Percentiles rank a stretch among this genome's conserved stretches.
Evolutionary conservation across 1,139 yeast genomes (phyloP).

Genomic region (Diutina mesorugosa): DNA sequence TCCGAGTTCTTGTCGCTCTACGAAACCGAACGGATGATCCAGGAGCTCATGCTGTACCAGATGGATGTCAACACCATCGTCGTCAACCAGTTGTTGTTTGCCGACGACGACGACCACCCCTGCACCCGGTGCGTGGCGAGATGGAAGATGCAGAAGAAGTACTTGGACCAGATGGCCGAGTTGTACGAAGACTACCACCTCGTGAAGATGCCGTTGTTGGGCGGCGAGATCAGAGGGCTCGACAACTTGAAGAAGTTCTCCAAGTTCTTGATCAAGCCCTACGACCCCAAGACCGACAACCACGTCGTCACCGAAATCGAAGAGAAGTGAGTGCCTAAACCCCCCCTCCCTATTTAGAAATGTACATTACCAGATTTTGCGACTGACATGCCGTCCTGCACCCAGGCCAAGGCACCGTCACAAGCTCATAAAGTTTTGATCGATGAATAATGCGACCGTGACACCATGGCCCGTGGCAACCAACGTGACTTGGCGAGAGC

Average conservation of each 20-base stretch:
- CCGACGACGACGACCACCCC: constrained; percentile 51
- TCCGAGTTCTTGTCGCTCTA: constrained; percentile 90
- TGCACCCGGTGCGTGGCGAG: constrained; percentile 89
- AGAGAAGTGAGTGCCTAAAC: constrained; percentile 14
- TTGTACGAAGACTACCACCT: constrained; percentile 90
- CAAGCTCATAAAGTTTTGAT: neutral
- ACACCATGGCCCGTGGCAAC: constrained; percentile 83
- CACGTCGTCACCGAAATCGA: constrained; percentile 53
- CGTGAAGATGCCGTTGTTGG: constrained; percentile 88
- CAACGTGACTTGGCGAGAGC: constrained; percentile 92
- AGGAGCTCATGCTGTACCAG: constrained; percentile 84
- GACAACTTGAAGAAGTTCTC: constrained; percentile 73
- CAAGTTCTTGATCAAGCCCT: constrained; percentile 53
- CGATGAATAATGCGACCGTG: neutral
- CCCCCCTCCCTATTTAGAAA: no score
- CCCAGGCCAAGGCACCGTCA: neutral
- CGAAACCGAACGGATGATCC: constrained; percentile 95
- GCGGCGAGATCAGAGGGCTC: constrained; percentile 87
- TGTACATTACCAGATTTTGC: neutral
- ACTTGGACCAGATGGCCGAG: constrained; percentile 88
- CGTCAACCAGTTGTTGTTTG: constrained; percentile 84
- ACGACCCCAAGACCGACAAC: constrained; percentile 52
- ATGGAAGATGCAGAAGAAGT: constrained; percentile 92
- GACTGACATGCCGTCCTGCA: neutral
- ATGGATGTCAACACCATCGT: constrained; percentile 95